These are phyloP conservation scores for Bipolaris oryzae DNA, from an alignment of 2,329 filamentous ascomycete genomes.

Conservation along the genomic window DNA sequence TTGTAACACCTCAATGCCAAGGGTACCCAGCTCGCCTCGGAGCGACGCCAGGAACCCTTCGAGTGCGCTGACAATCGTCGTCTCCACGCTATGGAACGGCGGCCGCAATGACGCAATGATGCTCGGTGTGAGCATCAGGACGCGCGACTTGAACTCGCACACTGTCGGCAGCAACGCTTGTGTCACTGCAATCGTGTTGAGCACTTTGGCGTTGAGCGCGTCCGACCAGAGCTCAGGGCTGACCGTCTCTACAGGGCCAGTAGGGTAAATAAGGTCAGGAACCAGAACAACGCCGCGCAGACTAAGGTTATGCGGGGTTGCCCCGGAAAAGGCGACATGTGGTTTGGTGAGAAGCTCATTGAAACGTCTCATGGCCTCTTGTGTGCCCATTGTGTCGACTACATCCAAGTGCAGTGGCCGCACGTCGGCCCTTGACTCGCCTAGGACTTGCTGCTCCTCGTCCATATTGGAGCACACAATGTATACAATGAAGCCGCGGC, in stretches of 20 bases:
- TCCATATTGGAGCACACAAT: conserved; percentile 84
- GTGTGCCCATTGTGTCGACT: conserved; percentile 73
- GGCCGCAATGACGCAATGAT: conserved; percentile 81
- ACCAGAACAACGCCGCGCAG: conserved; percentile 83
- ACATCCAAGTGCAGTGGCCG: conserved; percentile 82
- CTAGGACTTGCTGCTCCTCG: conserved; percentile 79
- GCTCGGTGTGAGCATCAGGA: conserved; percentile 78
- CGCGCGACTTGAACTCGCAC: conserved; percentile 63
- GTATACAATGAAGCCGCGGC: conserved; percentile 91
- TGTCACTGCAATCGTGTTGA: conserved; percentile 85
- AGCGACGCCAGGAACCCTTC: conserved; percentile 83
- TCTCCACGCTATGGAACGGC: conserved; percentile 84
- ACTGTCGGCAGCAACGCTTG: conserved; percentile 76
- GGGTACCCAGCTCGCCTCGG: conserved; percentile 75
- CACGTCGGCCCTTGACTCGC: conserved; percentile 80
- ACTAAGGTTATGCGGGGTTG: conserved; percentile 75
- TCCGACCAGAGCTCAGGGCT: conserved; percentile 84
- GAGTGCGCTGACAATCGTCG: conserved; percentile 83
- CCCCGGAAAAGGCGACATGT: conserved; percentile 76
- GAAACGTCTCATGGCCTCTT: conserved; percentile 73
- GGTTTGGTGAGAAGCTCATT: conserved; percentile 73
- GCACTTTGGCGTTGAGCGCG: conserved; percentile 87
- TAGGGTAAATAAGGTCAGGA: conserved; percentile 77
- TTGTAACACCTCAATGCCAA: conserved; percentile 80
- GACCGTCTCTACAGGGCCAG: conserved; percentile 83